Base-by-base conservation (phyloP, 2,329 filamentous ascomycete species). In the Tolypocladium guangdongense region DNA sequence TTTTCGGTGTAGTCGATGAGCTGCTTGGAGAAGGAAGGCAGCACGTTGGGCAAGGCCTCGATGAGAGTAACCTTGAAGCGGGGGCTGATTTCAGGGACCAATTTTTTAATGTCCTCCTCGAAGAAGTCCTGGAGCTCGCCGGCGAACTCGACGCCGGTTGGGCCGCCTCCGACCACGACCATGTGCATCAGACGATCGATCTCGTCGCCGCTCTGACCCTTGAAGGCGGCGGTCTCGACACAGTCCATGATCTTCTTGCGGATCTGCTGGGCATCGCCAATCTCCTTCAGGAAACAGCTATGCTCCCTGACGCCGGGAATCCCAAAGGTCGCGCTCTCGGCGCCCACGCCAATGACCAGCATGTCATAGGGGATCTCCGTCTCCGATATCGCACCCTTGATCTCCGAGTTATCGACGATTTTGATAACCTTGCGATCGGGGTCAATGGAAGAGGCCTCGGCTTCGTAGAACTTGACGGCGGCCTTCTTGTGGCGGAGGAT, bases 241-340 rank as follows among this genome's bases (percentile, higher is more conserved):
- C 93, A 99, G 76, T 99, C 93, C 93, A 99, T 99, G 73, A 99
- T 96, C 74, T 90, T 90, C 80, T 92, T 96, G 67, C 93, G 90
- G 68, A 99, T 99, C 66, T 83, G 82, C 74, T 99, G 93, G 54
- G 93, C 93, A 70, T 99, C 95, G 60, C 81, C 84, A 67, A 99
- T 96, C 76, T 99, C 95, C 81, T 99, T 99, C 69, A 99, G 75
- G 82, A 99, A 99, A 77, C 91, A 96, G 63, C 89, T 92, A 78
- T 99, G 77, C 74, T 99, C 93, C 62, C 84, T 85, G 54, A 99
- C 93, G 71, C 93, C 93, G 53, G 90, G 90, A 65, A 99, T 97
- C 63, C 91, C 93, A 68, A 99, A 99, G 55, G 93, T 99, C 52
- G 93, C 92, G 73, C 97, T 99, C 78, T 97, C 93, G 59, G 93